Evolutionary conservation across 2,329 filamentous ascomycete genomes (phyloP).

Genomic region (Mycosphaerella sp.): DNA sequence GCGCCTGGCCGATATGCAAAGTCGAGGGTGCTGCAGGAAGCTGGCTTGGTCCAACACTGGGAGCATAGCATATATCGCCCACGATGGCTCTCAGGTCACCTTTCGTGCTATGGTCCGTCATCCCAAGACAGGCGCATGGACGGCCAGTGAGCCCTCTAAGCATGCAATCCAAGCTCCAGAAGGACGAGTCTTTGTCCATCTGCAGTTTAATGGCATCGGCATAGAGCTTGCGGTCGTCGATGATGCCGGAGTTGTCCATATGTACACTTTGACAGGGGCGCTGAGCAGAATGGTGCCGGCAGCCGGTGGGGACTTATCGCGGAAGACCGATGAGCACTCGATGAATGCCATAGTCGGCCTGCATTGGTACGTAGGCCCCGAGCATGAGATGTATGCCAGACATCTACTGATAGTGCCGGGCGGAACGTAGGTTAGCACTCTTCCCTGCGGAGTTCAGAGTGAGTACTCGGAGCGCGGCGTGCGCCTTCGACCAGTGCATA

Average conservation of each 20-base stretch:
- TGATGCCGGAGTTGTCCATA: slow-evolving; percentile 65
- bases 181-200: slow-evolving; percentile 64
- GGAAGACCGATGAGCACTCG: slow-evolving; percentile 63
- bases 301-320: slow-evolving; percentile 51
- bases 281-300: slow-evolving; percentile 62
- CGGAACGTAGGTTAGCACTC: slow-evolving; percentile 41
- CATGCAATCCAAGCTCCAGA: slow-evolving; percentile 58
- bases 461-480: slow-evolving; percentile 7
- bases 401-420: background rate
- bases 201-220: slow-evolving; percentile 72
- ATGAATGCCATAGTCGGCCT: slow-evolving; percentile 72
- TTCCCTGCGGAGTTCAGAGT: slow-evolving; percentile 33
- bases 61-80: slow-evolving; percentile 72
- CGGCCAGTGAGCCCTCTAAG: slow-evolving; percentile 63
- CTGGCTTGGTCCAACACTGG: slow-evolving; percentile 85
- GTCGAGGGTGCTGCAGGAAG: slow-evolving; percentile 71
- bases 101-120: slow-evolving; percentile 66
- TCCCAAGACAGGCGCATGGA: slow-evolving; percentile 65
- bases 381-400: slow-evolving; percentile 34
- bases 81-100: slow-evolving; percentile 63
- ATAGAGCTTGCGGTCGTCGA: slow-evolving; percentile 82
- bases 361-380: slow-evolving; percentile 50
- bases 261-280: slow-evolving; percentile 64
- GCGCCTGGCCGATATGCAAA: slow-evolving; percentile 68
- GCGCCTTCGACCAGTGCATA: background rate